A percentile compares a stretch with the other conserved stretches of the same genome.
Evolutionary conservation across 331 rosid species (phyloP).

Genomic region (Quercus lobata): DNA sequence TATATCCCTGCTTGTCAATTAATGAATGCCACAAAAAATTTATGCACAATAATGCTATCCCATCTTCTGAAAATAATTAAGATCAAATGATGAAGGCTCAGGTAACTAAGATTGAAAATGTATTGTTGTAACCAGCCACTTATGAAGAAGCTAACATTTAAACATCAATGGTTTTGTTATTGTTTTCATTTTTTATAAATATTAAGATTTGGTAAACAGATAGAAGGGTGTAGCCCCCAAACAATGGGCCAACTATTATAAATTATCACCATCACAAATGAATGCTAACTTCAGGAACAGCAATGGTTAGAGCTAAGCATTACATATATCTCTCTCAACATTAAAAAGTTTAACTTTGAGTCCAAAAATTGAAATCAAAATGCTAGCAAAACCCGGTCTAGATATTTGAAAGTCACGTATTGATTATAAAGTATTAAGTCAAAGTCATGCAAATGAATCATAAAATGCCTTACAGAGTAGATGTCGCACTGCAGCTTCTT

Average conservation of each 20-base stretch:
- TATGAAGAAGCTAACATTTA: neutral
- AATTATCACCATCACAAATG: neutral
- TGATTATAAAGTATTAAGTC: neutral
- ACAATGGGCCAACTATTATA: neutral
- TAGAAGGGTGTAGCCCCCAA: too few species aligned
- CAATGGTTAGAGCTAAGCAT: neutral
- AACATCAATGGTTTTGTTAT: neutral
- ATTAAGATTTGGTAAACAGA: too few species aligned
- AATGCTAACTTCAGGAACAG: neutral
- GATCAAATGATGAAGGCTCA: neutral
- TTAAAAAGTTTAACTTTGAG: neutral
- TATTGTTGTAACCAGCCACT: neutral
- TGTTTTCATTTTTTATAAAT: too few species aligned
- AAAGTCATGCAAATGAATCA: neutral
- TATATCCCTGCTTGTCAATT: neutral
- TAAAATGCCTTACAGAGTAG: neutral
- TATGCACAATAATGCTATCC: neutral
- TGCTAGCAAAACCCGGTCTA: neutral
- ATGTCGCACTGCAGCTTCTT: neutral
- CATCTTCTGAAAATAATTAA: neutral
- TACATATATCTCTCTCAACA: neutral
- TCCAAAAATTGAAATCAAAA: neutral
- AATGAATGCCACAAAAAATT: neutral
- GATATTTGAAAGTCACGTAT: neutral
- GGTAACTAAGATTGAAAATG: neutral